These are phyloP conservation scores for Trametes meyenii DNA, from an alignment of 768 basidiomycete species.

Conservation along the genomic window DNA sequence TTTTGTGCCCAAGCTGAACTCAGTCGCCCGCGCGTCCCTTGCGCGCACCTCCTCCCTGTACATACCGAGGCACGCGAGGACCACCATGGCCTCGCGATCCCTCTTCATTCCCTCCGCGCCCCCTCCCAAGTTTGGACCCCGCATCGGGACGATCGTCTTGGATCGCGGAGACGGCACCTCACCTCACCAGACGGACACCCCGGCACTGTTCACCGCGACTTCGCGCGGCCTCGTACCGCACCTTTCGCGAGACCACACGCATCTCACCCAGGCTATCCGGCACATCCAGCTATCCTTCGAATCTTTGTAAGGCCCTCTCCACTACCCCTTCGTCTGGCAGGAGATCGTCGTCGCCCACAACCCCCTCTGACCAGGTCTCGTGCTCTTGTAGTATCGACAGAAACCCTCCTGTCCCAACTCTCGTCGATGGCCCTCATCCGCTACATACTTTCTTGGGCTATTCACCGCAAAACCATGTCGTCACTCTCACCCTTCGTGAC, in stretches of 20 bases:
- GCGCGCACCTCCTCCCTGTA: constrained; percentile 3
- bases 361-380: constrained; percentile 11
- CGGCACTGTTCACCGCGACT: constrained; percentile 61
- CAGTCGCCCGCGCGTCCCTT: not conserved
- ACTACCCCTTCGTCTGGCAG: constrained; percentile 2
- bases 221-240: constrained; percentile 78
- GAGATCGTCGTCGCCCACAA: constrained; percentile 1
- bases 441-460: constrained; percentile 72
- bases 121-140: constrained; percentile 24
- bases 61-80: constrained; percentile 1
- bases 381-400: constrained; percentile 57
- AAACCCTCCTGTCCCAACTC: constrained; percentile 64
- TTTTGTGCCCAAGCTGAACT: not conserved
- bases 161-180: constrained; percentile 20
- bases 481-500: constrained; percentile 67
- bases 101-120: constrained; percentile 5
- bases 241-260: constrained; percentile 64
- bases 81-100: constrained; percentile 3
- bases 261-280: constrained; percentile 48
- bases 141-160: constrained; percentile 27
- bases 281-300: constrained; percentile 80
- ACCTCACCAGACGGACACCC: constrained; percentile 53
- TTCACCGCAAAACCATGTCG: constrained; percentile 46
- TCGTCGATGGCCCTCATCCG: constrained; percentile 53
- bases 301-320: constrained; percentile 64